Base-by-base conservation (phyloP, 2,329 filamentous ascomycete species). In the Amesomyces nigricolor region DNA sequence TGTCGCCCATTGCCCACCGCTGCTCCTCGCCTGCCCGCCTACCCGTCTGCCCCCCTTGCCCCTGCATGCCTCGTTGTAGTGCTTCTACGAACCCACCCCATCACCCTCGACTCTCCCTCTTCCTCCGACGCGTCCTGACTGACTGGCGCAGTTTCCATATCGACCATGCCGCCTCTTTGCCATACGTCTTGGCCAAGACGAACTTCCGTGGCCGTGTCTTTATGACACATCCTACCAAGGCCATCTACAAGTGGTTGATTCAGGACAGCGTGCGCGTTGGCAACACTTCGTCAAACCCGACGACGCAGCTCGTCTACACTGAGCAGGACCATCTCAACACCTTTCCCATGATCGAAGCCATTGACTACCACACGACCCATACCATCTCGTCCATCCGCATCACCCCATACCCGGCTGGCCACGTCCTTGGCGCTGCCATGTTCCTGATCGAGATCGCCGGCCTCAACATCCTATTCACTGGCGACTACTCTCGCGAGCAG, bases 191-290 rank as follows among this genome's bases (percentile, higher is more conserved):
- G 62, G 89, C 92, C 62, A 99, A 99, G 76, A 97, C 94, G 38
- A 96, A 96, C 71, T 99, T 99, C 77, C 87, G 88, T 62, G 94
- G 94, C 47, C 85, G 91, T 19, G 92, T 97, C 58, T 97, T 96
- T 76, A 99, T 97, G 92, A 99, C 94, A 50, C 94, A 99, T 76
- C 91, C 94, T 1, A 99, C 94, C 46, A 97, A 99, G 72, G 94
- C 94, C 65, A 99, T 99, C 70, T 99, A 99, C 81, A 97, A 97
- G 74, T 97, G 94, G 92, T 83, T 97, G 50, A 96, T 97, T 60
- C 91, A 96, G 71, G 94, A 99, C 72, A 95, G 91, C 63, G 89
- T 99, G 44, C 86, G 94, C 57, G 91, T 99, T 30, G 87, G 87
- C 68, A 88, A 85, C 66, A 85, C 81, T 4, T 83, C 82, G 2